Conservation (phyloP, 1,139 yeast genomes). For the Saccharomyces hybrid region DNA sequence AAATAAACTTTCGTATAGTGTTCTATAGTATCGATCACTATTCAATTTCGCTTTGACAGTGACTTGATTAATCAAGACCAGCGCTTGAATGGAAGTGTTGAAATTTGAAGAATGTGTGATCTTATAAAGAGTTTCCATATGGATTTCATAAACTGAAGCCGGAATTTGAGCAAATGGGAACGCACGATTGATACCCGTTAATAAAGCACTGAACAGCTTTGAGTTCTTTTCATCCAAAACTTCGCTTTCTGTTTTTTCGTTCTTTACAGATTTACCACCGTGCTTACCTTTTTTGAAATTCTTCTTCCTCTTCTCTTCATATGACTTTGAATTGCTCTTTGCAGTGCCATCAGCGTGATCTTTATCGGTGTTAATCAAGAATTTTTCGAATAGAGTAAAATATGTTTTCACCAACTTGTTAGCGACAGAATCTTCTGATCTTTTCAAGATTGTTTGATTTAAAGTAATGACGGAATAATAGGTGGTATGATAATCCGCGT, state of each 20-base stretch:
- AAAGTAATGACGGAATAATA: conserved; percentile 83
- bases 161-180: conserved; percentile 86
- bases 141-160: conserved; percentile 62
- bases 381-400: conserved; percentile 77
- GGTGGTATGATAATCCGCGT: conserved; percentile 76
- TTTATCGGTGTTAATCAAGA: conserved; percentile 62
- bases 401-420: conserved; percentile 77
- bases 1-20: conserved; percentile 81
- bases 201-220: conserved; percentile 78
- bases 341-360: conserved; percentile 29
- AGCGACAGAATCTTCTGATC: conserved; percentile 69
- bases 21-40: conserved; percentile 74
- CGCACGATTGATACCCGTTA: conserved; percentile 94
- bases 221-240: conserved; percentile 77
- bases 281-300: conserved; percentile 54
- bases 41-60: conserved; percentile 48
- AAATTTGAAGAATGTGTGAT: conserved; percentile 93
- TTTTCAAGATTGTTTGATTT: conserved; percentile 85
- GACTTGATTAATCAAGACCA: conserved; percentile 77
- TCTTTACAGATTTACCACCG: conserved; percentile 75
- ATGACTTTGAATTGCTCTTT: conserved; percentile 31
- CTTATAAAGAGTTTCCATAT: conserved; percentile 75
- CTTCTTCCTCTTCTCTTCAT: conserved; percentile 45
- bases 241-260: conserved; percentile 59
- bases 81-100: conserved; percentile 90